Evolutionary conservation across 768 basidiomycete genomes (phyloP).

Genomic region (Pleurotus pulmonarius): DNA sequence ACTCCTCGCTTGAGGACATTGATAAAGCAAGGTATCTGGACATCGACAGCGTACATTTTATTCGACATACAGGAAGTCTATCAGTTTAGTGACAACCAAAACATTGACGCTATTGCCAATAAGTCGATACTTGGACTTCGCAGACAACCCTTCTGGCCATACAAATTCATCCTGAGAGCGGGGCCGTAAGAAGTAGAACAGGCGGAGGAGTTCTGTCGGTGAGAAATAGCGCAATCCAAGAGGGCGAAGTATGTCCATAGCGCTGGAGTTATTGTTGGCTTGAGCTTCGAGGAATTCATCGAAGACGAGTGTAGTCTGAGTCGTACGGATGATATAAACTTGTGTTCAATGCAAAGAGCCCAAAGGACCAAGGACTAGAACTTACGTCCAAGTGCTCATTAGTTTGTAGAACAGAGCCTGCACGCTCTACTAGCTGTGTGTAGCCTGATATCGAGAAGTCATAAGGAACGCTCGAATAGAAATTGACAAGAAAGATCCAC

Average conservation of each 20-base stretch:
- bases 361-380: not conserved
- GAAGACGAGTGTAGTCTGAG: constrained; percentile 49
- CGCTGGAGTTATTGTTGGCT: constrained; percentile 30
- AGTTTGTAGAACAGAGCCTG: constrained; percentile 75
- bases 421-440: constrained; percentile 70
- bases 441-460: constrained; percentile 47
- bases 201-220: constrained; percentile 63
- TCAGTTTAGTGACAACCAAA: constrained; percentile 57
- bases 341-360: not conserved
- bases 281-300: constrained; percentile 49
- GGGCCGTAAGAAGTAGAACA: constrained; percentile 54
- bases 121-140: constrained; percentile 68
- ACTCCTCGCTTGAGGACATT: no score
- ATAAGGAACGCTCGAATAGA: not conserved
- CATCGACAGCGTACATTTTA: not conserved
- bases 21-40: no score
- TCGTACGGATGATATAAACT: not conserved
- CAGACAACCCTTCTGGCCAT: constrained; percentile 64
- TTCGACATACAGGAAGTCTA: constrained; percentile 52
- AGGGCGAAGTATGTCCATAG: constrained; percentile 52
- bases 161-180: constrained; percentile 29
- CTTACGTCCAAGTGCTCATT: constrained; percentile 63
- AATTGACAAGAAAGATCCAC: constrained; percentile 28
- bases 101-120: constrained; percentile 87
- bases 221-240: constrained; percentile 75